Evolutionary conservation across 176 grass and related monocot genomes (phyloP), one percentile per base, ranked within the genome.

Genomic region (Carex myosuroides): DNA sequence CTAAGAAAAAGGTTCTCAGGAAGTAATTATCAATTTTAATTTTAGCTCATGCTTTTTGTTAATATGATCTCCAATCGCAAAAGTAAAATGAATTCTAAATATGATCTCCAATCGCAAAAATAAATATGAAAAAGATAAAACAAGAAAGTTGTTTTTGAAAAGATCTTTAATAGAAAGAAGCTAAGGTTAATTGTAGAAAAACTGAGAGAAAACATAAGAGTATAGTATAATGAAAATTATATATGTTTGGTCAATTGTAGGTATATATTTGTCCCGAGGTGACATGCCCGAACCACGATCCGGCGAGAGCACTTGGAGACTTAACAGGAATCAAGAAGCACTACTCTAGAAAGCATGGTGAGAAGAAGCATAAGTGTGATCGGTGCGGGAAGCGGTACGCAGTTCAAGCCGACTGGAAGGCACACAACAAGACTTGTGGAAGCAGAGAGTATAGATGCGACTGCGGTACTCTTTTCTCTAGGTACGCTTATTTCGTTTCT

Each of bases 251-350:
- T 52, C 70, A 76, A 55, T 81, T 81, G 30, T 82, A 82, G 80
- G 80, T 83, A 55, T 83, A 83, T 53, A 60, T 83, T 16, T 83
- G 81, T 83, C 81, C 81, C 1, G 81, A 83, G 42, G 37, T 3
- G 13, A 66, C 60, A 52, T 83, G 81, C 24, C 61, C 48, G 7
- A 63, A 83, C 81, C 81, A 83, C 13, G 21, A 83, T 42, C 81
- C 41, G 0, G 37, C 61, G 17, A 83, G 62, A 69, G 81, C 81
- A 2, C 81, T 83, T 30, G 81, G 81, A 26, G 81, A 83, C 62
- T 83, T 83, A 30, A 83, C 81, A 52, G 81, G 81, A 22, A 83
- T 83, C 44, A 83, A 83, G 61, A 83, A 83, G 22, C 81, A 83
- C 81, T 83, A 65, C 48, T 83, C 62, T 44, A 21, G 81, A 55